Conservation (phyloP, 495 filamentous ascomycete species). For the Penicillium desertorum region DNA sequence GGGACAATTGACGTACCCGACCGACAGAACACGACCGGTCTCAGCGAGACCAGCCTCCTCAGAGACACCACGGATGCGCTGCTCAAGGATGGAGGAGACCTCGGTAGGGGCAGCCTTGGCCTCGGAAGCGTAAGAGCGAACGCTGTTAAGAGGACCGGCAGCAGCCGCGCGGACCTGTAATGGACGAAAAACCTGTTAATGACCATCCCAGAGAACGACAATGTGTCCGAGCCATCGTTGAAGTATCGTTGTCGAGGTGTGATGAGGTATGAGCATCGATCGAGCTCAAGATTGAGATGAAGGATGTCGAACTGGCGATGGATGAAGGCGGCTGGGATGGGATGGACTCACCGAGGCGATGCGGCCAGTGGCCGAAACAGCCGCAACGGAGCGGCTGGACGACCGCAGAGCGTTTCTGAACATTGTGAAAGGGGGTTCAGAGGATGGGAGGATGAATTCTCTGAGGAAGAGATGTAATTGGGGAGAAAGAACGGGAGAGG, state of each 20-base stretch:
- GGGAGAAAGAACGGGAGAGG: constrained; percentile 48
- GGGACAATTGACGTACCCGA: constrained; percentile 74
- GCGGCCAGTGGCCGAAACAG: constrained; percentile 85
- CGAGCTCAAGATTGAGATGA: constrained; percentile 45
- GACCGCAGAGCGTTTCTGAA: constrained; percentile 97
- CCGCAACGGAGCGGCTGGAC: constrained; percentile 89
- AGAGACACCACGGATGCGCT: constrained; percentile 95
- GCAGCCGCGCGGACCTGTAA: constrained; percentile 79
- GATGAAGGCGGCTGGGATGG: constrained; percentile 39
- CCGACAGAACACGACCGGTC: constrained; percentile 97
- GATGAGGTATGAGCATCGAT: constrained; percentile 37
- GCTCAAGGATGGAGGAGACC: constrained; percentile 98
- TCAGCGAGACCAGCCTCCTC: constrained; percentile 96
- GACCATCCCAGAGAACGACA: constrained; percentile 29
- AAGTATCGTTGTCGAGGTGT: constrained; percentile 26
- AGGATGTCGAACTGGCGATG: constrained; percentile 32
- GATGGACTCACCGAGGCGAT: constrained; percentile 82
- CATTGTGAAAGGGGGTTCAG: constrained; percentile 68
- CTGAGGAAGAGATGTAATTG: constrained; percentile 53
- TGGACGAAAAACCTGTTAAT: constrained; percentile 51
- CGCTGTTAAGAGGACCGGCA: constrained; percentile 69
- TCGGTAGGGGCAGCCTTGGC: constrained; percentile 95
- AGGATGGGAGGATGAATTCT: constrained; percentile 47
- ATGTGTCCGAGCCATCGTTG: constrained; percentile 29
- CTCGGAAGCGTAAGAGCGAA: constrained; percentile 87